Evolutionary conservation across 2,329 filamentous ascomycete genomes (phyloP), one percentile per base, ranked within the genome.

Genomic region (Colletotrichum sidae): DNA sequence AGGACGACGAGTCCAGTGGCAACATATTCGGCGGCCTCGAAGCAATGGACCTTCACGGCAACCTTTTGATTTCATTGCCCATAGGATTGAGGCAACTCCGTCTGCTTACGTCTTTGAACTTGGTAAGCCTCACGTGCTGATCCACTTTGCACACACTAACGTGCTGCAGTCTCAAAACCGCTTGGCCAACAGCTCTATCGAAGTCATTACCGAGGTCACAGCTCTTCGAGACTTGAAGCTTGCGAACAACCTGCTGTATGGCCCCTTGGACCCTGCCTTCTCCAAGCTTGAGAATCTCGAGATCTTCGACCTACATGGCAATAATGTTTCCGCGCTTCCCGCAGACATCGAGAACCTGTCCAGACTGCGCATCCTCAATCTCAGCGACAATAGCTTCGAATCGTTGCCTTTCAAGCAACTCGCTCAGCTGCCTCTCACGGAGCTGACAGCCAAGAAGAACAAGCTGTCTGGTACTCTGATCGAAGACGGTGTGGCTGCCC

Each of bases 1-100:
- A 89, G 37, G 87, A 91, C 15, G 89, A 91, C n/a, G 86, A 92
- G 44, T 82, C 84, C 4, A 83, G 84, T 63, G 91, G 88, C 1
- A 90, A 90, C 70, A 91, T 96, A 68, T 97, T 98, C 78, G 91
- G 88, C 2, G 92, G 90, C 0, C 76, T 97, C 1, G 93, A 97
- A 74, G 87, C 86, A 5, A 78, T 97, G 8, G 94, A 98, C 74
- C 75, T 98, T 64, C 96, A 97, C 74, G 92, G 93, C 17, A 99
- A 99, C 73, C 78, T 88, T 49, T 82, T 99, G 15, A 84, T 85
- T 55, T 81, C 86, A 35, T 77, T 97, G 47, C 96, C 96, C 0
- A 75, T 90, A 69, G 95, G 96, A 0, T 75, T 98, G 62, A 85
- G 92, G 69, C 85, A 90, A 55, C 82, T 98, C 42, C 84, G 89